Percentiles rank a stretch among this genome's conserved stretches.
These are phyloP conservation scores for Scedosporium aurantiacum DNA, from an alignment of 2,329 filamentous ascomycete species.

Conservation along the genomic window DNA sequence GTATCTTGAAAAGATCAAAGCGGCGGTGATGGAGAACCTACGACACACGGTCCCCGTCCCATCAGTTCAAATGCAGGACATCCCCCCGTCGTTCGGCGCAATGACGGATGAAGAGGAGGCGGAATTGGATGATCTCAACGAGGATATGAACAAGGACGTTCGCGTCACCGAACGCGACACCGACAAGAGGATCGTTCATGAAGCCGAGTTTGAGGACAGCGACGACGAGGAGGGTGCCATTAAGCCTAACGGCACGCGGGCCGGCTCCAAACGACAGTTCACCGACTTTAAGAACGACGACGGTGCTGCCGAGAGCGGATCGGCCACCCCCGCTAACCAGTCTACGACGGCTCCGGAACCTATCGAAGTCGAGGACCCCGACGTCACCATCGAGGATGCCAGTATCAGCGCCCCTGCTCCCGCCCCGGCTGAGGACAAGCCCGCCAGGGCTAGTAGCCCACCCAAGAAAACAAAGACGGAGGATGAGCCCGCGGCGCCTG, in stretches of 20 bases:
- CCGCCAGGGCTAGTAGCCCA: slow-evolving; percentile 14
- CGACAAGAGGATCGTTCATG: slow-evolving; percentile 65
- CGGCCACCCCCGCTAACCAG: slow-evolving; percentile 19
- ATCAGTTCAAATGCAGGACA: slow-evolving; percentile 82
- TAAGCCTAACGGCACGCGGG: slow-evolving; percentile 55
- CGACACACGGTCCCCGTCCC: slow-evolving; percentile 77
- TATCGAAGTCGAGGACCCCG: slow-evolving; percentile 27
- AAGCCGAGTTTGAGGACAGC: slow-evolving; percentile 76
- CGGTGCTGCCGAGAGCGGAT: slow-evolving; percentile 17
- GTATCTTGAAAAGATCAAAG: slow-evolving; percentile 72
- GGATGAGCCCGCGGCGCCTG: slow-evolving; percentile 9
- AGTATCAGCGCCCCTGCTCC: slow-evolving; percentile 11
- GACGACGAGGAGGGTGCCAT: slow-evolving; percentile 73
- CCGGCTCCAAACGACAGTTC: slow-evolving; percentile 38
- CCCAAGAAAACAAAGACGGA: neutral
- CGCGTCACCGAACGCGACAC: slow-evolving; percentile 72
- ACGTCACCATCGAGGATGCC: slow-evolving; percentile 38
- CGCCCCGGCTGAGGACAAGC: slow-evolving; percentile 29
- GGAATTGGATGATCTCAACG: slow-evolving; percentile 59
- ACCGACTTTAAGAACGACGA: slow-evolving; percentile 32
- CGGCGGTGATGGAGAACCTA: slow-evolving; percentile 74
- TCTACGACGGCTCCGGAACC: slow-evolving; percentile 16
- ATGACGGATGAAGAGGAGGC: slow-evolving; percentile 58
- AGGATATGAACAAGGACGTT: slow-evolving; percentile 75
- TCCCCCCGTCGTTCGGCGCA: slow-evolving; percentile 49